Evolutionary conservation across 2,329 filamentous ascomycete genomes (phyloP), one percentile per base, ranked within the genome.

Genomic region (Fusarium euwallaceae): DNA sequence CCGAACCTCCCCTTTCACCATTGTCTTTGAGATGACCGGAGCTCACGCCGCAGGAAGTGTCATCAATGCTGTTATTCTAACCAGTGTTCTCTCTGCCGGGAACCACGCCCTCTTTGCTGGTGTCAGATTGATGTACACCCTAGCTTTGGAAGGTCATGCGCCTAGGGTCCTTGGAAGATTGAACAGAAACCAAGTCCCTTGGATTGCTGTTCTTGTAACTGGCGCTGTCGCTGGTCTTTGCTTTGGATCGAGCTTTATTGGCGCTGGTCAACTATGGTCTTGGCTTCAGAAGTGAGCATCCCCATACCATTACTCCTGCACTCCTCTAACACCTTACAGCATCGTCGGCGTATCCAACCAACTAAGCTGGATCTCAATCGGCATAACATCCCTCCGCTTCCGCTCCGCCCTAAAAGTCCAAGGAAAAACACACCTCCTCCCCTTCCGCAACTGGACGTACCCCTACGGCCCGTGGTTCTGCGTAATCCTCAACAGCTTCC

Each of bases 311-410:
- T 12, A 2, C 36, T 20, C 11, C 4, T 20, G 2, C 2, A 29
- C 22, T 22, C 10, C 22, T 59, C 75, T 79, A 70, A 78, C 74
- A 24, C 60, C 34, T 7, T 17, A 3, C 59, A 88, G 86, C 67
- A 87, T 93, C 55, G 90, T 93, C 65, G 91, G 91, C 12, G 91
- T 93, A 0, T 92, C 90, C 0, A 92, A 92, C 79, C 91, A 92
- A 81, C 82, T 93, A 6, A 89, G 89, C 60, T 93, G 91, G 91
- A 88, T 90, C 74, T 86, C 89, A 66, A 93, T 93, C 68, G 88
- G 90, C 8, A 84, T 92, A 64, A 88, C 91, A 1, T 92, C 90
- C 0, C 82, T 93, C n/a, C 89, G 91, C 29, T 93, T 93, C 84
- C 89, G 91, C 29, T 82, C 85, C 4, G 91, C 85, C 5, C 82